These are phyloP conservation scores for Dichomitus squalens DNA, from an alignment of 1,284 basidiomycete species.

Conservation along the genomic window DNA sequence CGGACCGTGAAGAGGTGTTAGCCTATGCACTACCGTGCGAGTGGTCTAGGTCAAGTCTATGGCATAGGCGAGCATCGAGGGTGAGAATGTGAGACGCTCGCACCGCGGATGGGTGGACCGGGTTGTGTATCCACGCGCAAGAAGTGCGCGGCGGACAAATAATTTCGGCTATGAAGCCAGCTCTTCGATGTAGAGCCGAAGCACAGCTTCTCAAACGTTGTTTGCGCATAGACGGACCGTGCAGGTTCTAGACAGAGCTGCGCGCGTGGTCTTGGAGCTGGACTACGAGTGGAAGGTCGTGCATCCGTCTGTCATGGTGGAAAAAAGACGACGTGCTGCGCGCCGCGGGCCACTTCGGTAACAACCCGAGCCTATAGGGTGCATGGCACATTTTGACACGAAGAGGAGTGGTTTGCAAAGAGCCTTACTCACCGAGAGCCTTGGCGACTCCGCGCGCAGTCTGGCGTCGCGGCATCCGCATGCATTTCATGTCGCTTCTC, in stretches of 20 bases:
- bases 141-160: not conserved
- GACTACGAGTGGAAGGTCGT: not conserved
- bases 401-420: not conserved
- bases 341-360: no score
- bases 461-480: not conserved
- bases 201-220: not conserved
- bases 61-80: not conserved
- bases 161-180: no score
- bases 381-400: not conserved
- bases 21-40: not conserved
- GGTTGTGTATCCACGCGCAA: not conserved
- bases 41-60: not conserved
- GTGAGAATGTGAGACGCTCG: not conserved
- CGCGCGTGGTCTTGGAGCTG: not conserved
- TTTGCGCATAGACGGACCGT: not conserved
- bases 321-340: not conserved
- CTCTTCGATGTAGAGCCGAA: not conserved
- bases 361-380: not conserved
- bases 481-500: not conserved
- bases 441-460: slow-evolving; percentile 1
- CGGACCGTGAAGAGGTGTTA: not conserved
- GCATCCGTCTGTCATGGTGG: no score
- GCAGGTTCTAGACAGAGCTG: not conserved
- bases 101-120: not conserved
- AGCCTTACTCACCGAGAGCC: not conserved